phyloP scores from a whole-genome alignment of 495 filamentous ascomycete species.

The Penicillium silybi region DNA sequence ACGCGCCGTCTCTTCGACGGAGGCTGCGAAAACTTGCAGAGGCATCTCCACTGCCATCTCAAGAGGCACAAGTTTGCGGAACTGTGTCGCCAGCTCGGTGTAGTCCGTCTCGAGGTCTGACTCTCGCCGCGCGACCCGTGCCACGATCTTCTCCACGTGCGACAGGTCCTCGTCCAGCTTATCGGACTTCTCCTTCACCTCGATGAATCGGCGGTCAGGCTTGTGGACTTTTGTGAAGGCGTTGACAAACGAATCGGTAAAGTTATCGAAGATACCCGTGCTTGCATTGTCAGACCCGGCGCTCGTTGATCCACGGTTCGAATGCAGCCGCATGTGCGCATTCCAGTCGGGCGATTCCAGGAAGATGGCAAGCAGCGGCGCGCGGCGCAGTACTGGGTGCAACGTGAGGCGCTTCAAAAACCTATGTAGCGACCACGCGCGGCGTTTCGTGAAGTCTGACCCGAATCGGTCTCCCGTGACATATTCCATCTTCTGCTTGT shows the following conservation, averaged over 20 bases:
- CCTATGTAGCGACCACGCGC: slow-evolving; percentile 85
- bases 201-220: slow-evolving; percentile 89
- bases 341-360: slow-evolving; percentile 95
- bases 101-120: slow-evolving; percentile 86
- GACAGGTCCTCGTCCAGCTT: slow-evolving; percentile 93
- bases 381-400: slow-evolving; percentile 86
- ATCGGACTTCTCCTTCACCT: slow-evolving; percentile 87
- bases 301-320: slow-evolving; percentile 54
- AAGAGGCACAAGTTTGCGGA: slow-evolving; percentile 84
- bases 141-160: slow-evolving; percentile 90
- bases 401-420: slow-evolving; percentile 84
- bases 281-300: slow-evolving; percentile 48
- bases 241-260: slow-evolving; percentile 96
- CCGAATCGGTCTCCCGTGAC: slow-evolving; percentile 95
- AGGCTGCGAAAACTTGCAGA: slow-evolving; percentile 77
- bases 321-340: slow-evolving; percentile 78
- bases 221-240: slow-evolving; percentile 96
- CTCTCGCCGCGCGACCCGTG: slow-evolving; percentile 82
- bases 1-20: slow-evolving; percentile 74
- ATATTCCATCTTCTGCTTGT: slow-evolving; percentile 99
- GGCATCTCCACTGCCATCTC: slow-evolving; percentile 82
- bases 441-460: slow-evolving; percentile 83
- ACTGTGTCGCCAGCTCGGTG: slow-evolving; percentile 84
- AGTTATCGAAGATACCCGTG: slow-evolving; percentile 80
- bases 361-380: slow-evolving; percentile 76